A percentile compares a stretch with the other conserved stretches of the same genome.
Evolutionary conservation across 139 green algal genomes (phyloP).

Genomic region (Auxenochlorella pyrenoidosa): DNA sequence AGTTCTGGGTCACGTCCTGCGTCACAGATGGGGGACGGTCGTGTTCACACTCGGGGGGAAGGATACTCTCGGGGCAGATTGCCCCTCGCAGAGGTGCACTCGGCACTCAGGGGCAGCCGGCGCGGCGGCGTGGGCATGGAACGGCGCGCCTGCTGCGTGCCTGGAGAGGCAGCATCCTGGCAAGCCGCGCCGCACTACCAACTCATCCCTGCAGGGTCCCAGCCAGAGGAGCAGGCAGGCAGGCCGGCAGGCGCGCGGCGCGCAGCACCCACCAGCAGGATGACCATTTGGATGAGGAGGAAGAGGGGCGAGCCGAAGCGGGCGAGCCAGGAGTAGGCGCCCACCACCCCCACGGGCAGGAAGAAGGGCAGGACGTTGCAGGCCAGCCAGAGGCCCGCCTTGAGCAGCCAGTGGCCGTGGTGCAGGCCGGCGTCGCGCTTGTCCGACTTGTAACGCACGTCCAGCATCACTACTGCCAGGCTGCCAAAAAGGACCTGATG

Average conservation of each 20-base stretch:
- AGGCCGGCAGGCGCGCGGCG: neutral
- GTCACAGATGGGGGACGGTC: too few relatives aligned
- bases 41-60: too few relatives aligned
- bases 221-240: neutral
- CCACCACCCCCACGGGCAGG: conserved; percentile 78
- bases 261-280: conserved; percentile 31
- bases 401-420: conserved; percentile 90
- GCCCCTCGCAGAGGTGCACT: too few relatives aligned
- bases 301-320: conserved; percentile 90
- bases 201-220: neutral
- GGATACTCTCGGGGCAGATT: too few relatives aligned
- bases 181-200: too few relatives aligned
- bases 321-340: conserved; percentile 83
- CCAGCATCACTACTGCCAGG: conserved; percentile 81
- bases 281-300: conserved; percentile 91
- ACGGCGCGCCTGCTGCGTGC: too few relatives aligned
- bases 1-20: conserved; percentile 91
- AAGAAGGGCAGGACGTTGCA: conserved; percentile 89
- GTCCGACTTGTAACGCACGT: conserved; percentile 87
- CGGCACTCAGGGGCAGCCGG: too few relatives aligned
- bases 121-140: too few relatives aligned
- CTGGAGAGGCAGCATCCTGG: neutral
- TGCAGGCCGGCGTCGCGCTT: conserved; percentile 85
- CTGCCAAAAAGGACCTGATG: conserved; percentile 85
- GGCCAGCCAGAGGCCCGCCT: conserved; percentile 83